Percentiles rank a stretch among this genome's conserved stretches.
Conservation (phyloP, 1,139 yeast species). For the Nadsonia commutata region DNA sequence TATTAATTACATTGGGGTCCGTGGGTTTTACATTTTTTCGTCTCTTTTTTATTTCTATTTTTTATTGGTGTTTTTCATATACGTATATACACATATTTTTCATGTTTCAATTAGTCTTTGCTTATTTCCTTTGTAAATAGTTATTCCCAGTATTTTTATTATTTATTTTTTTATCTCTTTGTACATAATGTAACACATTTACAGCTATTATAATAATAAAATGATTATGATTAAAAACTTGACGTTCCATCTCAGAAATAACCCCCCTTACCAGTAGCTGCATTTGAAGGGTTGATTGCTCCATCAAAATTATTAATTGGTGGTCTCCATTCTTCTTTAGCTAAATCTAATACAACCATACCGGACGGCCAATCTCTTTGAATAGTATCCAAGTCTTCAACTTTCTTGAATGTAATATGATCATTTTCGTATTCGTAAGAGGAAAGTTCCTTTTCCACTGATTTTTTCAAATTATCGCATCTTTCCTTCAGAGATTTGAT, state of each 20-base stretch:
- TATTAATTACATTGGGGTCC: neutral
- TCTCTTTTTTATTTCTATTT: conserved; percentile 8
- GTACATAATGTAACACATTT: neutral
- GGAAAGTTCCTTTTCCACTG: neutral
- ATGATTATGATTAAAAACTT: too few relatives aligned
- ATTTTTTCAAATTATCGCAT: neutral
- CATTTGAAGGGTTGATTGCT: too few relatives aligned
- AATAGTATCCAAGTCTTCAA: neutral
- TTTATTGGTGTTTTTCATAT: neutral
- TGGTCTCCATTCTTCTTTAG: neutral
- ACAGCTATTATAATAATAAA: neutral
- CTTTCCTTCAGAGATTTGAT: neutral
- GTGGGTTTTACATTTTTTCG: neutral
- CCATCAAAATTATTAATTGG: neutral
- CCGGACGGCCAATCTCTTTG: neutral
- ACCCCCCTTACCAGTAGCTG: neutral
- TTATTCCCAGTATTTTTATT: neutral
- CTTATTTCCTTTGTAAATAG: neutral
- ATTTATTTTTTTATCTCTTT: neutral
- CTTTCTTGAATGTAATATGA: neutral
- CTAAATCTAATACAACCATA: neutral
- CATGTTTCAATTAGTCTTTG: neutral
- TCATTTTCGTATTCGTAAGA: neutral
- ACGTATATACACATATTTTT: too few relatives aligned
- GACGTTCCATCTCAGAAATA: neutral